Base-by-base conservation (phyloP, 73 alveolate genomes). In the Paramecium sonneborni region DNA sequence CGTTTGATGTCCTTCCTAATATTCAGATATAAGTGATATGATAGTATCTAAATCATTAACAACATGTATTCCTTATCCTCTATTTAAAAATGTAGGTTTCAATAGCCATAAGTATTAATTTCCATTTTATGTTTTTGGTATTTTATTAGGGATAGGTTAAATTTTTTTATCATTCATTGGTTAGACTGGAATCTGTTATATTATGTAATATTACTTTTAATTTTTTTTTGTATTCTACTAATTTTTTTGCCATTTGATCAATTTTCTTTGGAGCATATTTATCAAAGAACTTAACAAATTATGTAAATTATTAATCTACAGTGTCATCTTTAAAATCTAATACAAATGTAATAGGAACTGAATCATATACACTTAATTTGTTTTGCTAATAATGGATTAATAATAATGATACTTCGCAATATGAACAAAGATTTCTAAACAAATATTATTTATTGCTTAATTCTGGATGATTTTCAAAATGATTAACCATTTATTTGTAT, bases 31-130 rank as follows among this genome's bases (percentile, higher is more conserved):
- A 0, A 95, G 58, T 35, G 58, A 57, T 15, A 86, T 70, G 3
- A 95, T 62, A 39, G 92, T 72, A 6, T 87, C 95, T 32, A 93
- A 85, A 41, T 92, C 93, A 39, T 89, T 94, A 44, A 96, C 94
- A 14, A 96, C 98, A 84, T 96, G 98, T 15, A 96, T 96, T 35
- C 98, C 98, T 79, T 97, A 90, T 21, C 98, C 98, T 69, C 98
- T 68, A 70, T 96, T 96, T 32, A 96, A 88, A 85, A 92, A 93
- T 20, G 97, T 96, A 1, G 98, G 96, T 62, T 96, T 96, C 18
- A 96, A 92, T 11, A 96, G 6, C 94, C 94, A 88, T 41, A 88
- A 44, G 20, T 43, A 88, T 88, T 88, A 35, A 21, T 56, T 41
- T 5, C 94, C 94, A 35, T 39, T 32, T 48, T 88, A 70, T 9